These are phyloP conservation scores for Carpinus viminea DNA, from an alignment of 306 rosid species.

Conservation along the genomic window DNA sequence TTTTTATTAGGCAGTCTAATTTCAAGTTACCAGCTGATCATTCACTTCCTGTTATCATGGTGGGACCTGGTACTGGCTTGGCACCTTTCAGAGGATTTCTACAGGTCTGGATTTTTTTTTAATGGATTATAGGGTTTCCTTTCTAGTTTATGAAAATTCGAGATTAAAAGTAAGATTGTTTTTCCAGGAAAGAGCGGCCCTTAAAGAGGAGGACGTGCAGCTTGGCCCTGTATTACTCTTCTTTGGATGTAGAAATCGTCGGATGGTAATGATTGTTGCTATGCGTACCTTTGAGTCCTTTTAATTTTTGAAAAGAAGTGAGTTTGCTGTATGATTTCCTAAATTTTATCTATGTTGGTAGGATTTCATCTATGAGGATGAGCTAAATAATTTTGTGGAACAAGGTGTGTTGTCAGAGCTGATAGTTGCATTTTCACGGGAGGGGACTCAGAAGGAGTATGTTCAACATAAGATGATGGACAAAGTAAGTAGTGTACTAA, in stretches of 20 bases:
- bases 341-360: constrained; percentile 35
- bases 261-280: constrained; percentile 55
- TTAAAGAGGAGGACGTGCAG: constrained; percentile 67
- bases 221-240: constrained; percentile 84
- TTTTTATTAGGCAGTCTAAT: constrained; percentile 85
- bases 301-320: not conserved
- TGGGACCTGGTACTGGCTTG: constrained; percentile 98
- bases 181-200: constrained; percentile 81
- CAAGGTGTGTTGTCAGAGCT: constrained; percentile 69
- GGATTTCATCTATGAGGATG: constrained; percentile 94
- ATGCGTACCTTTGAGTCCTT: constrained; percentile 7
- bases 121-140: constrained; percentile 4
- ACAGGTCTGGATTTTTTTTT: constrained; percentile 56
- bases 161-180: constrained; percentile 17
- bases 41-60: constrained; percentile 72
- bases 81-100: constrained; percentile 99
- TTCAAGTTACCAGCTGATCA: constrained; percentile 84
- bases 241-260: constrained; percentile 95
- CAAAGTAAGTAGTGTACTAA: constrained; percentile 54
- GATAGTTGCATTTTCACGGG: constrained; percentile 84
- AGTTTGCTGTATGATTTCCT: constrained; percentile 24
- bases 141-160: not conserved
- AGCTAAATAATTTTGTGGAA: constrained; percentile 71
- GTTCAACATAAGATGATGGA: constrained; percentile 88
- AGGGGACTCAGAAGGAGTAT: constrained; percentile 81